phyloP scores from a whole-genome alignment of 2,329 filamentous ascomycete species.

The Cytospora piceicola region DNA sequence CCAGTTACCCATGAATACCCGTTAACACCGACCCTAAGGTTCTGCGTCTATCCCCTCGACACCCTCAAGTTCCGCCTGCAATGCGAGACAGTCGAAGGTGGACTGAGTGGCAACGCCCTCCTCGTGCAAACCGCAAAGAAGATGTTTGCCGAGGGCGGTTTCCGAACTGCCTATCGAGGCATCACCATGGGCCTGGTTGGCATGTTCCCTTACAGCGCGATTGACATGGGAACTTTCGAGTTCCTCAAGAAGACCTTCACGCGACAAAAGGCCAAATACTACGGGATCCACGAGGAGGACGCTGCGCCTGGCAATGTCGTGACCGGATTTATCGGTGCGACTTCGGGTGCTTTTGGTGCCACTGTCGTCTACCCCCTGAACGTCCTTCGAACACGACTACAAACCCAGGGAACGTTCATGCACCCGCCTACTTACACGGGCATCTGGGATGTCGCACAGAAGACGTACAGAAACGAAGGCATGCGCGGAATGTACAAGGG shows the following conservation, averaged over 20 bases:
- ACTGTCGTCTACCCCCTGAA: conserved; percentile 96
- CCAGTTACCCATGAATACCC: background rate
- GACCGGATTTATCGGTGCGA: conserved; percentile 86
- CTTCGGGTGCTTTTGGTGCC: conserved; percentile 89
- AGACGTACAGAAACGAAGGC: conserved; percentile 83
- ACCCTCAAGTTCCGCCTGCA: conserved; percentile 84
- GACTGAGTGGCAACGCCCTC: conserved; percentile 79
- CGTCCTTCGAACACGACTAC: conserved; percentile 85
- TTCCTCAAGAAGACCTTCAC: conserved; percentile 80
- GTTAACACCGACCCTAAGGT: conserved; percentile 50
- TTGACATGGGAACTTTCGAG: conserved; percentile 95
- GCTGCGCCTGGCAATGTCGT: conserved; percentile 78
- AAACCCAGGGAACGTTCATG: conserved; percentile 92
- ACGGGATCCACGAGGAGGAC: conserved; percentile 81
- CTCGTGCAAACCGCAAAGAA: conserved; percentile 82
- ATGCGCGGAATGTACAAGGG: conserved; percentile 89
- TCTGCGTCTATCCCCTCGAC: conserved; percentile 93
- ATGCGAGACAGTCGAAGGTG: conserved; percentile 88
- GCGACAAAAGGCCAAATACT: conserved; percentile 67
- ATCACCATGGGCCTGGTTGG: conserved; percentile 91
- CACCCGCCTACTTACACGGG: conserved; percentile 90
- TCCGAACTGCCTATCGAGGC: conserved; percentile 83
- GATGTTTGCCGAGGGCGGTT: conserved; percentile 79
- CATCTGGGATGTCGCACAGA: conserved; percentile 83
- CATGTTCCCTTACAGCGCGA: conserved; percentile 97